Evolutionary conservation across 2,329 filamentous ascomycete species (phyloP).

Genomic region (Trichoderma brevicompactum): DNA sequence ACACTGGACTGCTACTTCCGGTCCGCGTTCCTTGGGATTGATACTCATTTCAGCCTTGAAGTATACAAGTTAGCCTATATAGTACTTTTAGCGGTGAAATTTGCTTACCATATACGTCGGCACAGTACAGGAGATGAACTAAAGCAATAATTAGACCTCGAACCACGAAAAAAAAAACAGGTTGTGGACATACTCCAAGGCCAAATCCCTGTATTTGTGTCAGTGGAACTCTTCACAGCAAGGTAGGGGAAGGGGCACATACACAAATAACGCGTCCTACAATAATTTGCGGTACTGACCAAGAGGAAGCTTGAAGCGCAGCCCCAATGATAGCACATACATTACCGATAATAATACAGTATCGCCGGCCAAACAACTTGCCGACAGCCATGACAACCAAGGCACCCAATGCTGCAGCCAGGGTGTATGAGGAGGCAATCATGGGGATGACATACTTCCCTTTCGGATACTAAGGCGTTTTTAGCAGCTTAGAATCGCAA

Average conservation of each 20-base stretch:
- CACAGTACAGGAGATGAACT: not conserved
- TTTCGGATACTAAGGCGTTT: not conserved
- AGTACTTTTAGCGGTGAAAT: no score
- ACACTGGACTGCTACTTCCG: not conserved
- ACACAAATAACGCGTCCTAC: not conserved
- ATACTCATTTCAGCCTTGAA: not conserved
- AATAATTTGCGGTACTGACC: not conserved
- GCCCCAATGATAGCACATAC: not conserved
- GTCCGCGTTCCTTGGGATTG: not conserved
- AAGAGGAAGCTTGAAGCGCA: not conserved
- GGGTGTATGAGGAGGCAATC: not conserved
- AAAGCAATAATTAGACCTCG: not conserved
- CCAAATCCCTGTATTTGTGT: not conserved
- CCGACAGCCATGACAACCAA: not conserved
- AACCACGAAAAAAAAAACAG: no score
- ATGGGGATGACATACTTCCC: not conserved
- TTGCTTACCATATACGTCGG: not conserved
- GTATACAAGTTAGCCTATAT: not conserved
- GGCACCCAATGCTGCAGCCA: not conserved
- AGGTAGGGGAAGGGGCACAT: no score
- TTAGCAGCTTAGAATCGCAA: no score
- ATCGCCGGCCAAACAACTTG: not conserved
- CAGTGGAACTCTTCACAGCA: no score
- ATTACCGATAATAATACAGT: not conserved
- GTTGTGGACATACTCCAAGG: not conserved